Evolutionary conservation across 495 filamentous ascomycete species (phyloP), one percentile per base, ranked within the genome.

Genomic region (Talaromyces thailandensis): DNA sequence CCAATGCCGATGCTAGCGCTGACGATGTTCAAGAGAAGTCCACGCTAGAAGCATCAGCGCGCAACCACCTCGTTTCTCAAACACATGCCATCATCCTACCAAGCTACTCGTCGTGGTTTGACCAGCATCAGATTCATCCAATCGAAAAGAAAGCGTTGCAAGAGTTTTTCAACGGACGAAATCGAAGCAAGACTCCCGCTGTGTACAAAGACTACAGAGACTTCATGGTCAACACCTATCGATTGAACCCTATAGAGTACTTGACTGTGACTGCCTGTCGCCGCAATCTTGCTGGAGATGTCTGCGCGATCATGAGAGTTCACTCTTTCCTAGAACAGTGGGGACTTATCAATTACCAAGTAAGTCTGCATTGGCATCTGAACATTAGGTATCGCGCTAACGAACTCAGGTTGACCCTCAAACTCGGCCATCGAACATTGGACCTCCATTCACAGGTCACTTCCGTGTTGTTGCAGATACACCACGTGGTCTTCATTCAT

Each of bases 191-290:
- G 79, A 98, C 94, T 0, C 86, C 90, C 4, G 87, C 91, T n/a
- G 90, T 96, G 16, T 98, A 98, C 75, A 97, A 97, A 75, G 94
- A 98, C 70, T 98, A 98, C 74, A 87, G 94, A 63, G 93, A 98
- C 69, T 98, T 98, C 74, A 98, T 98, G 94, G 93, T 98, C 73
- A 98, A 98, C 72, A 96, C 94, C 18, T 98, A 98, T 74, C 85
- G 94, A 23, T 76, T 98, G 56, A 98, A 97, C 71, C 94, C 94
- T 3, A 82, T 90, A 26, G 94, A 98, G 74, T 98, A 98, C 69
- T 81, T 98, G 45, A 98, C 95, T 16, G 92, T 98, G 60, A 98
- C 94, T 9, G 94, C 94, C n/a, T 98, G 94, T 71, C 81, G 94
- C 64, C 86, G 94, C 60, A 98, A 98, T 72, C 81, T 98, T 65